phyloP scores from a whole-genome alignment of 2,329 filamentous ascomycete genomes.

The Hyphodiscus sp. region DNA sequence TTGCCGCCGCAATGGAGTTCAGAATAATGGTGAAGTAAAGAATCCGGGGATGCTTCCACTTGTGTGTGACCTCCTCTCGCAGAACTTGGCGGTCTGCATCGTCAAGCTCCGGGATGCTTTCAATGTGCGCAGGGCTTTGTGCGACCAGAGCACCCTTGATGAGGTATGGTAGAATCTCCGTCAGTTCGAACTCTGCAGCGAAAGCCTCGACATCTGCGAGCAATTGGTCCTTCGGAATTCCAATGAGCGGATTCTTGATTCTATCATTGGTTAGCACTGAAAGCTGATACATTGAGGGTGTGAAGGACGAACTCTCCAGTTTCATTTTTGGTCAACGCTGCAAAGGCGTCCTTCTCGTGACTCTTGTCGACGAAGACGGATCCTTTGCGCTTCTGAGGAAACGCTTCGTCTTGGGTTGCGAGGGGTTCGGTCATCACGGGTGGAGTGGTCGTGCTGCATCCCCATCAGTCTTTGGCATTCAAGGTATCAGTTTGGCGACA shows the following conservation, averaged over 20 bases:
- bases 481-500: background rate
- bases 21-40: conserved; percentile 62
- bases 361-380: conserved; percentile 15
- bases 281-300: conserved; percentile 30
- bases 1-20: conserved; percentile 62
- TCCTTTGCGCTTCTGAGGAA: conserved; percentile 11
- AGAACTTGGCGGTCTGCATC: conserved; percentile 55
- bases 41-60: conserved; percentile 57
- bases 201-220: conserved; percentile 54
- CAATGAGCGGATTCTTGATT: conserved; percentile 50
- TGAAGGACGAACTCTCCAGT: conserved; percentile 19
- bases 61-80: conserved; percentile 58
- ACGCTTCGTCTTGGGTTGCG: too few relatives aligned
- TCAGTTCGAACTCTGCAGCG: conserved; percentile 51
- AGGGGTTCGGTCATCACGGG: too few relatives aligned
- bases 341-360: conserved; percentile 15
- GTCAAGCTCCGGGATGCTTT: conserved; percentile 50
- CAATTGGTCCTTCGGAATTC: conserved; percentile 44
- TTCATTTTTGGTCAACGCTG: conserved; percentile 18
- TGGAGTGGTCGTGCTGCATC: background rate
- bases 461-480: background rate
- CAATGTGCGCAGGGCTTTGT: conserved; percentile 61
- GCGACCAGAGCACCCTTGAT: conserved; percentile 69
- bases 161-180: conserved; percentile 50
- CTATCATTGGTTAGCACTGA: conserved; percentile 54